Conservation (phyloP, 345 rosid species). For the Ceriops decandra region DNA sequence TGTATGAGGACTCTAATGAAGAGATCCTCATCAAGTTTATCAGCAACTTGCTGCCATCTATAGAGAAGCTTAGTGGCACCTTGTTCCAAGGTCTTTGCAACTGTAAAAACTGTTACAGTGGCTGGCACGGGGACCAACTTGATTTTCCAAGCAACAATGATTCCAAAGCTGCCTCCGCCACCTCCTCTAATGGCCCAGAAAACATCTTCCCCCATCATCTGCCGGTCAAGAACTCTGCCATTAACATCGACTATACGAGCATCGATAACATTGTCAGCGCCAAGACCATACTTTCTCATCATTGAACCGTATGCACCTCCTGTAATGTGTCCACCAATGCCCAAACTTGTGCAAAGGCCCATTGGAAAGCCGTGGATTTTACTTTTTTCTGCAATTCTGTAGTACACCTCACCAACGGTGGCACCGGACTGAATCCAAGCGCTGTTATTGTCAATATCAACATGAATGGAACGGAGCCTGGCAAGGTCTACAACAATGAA, state of each 20-base stretch:
- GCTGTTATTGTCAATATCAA: slow-evolving; percentile 34
- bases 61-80: slow-evolving; percentile 41
- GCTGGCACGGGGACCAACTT: slow-evolving; percentile 61
- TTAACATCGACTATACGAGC: slow-evolving; percentile 55
- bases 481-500: slow-evolving; percentile 51
- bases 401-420: slow-evolving; percentile 60
- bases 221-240: slow-evolving; percentile 54
- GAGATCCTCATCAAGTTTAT: slow-evolving; percentile 51
- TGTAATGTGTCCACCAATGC: slow-evolving; percentile 20
- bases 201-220: slow-evolving; percentile 61
- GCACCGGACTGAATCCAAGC: slow-evolving; percentile 82
- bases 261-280: slow-evolving; percentile 68
- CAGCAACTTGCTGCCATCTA: slow-evolving; percentile 55
- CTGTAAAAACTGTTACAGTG: slow-evolving; percentile 57
- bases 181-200: slow-evolving; percentile 86
- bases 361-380: slow-evolving; percentile 53
- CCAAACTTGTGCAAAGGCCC: slow-evolving; percentile 66
- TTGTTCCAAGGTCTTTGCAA: slow-evolving; percentile 46
- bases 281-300: slow-evolving; percentile 81
- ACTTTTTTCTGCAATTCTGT: slow-evolving; percentile 57
- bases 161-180: slow-evolving; percentile 68
- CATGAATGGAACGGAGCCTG: slow-evolving; percentile 39
- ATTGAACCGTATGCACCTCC: slow-evolving; percentile 53
- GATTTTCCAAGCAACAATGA: slow-evolving; percentile 61
- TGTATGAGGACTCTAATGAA: slow-evolving; percentile 52